Conservation (phyloP, 805 yeast genomes). For the Yarrowia sp. region DNA sequence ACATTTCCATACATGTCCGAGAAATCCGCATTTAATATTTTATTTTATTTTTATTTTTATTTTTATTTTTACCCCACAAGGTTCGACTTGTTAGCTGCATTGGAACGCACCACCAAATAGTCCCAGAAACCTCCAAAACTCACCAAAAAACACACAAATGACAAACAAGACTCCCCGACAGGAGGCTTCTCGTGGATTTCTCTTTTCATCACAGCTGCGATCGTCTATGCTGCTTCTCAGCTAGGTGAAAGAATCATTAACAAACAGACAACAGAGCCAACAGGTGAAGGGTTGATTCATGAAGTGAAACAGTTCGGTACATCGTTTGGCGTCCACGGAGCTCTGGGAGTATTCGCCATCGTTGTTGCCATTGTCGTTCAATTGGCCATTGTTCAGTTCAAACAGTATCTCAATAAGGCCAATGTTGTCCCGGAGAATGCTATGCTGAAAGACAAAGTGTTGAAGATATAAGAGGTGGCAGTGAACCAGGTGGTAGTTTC, state of each 20-base stretch:
- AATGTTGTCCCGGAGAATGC: not conserved
- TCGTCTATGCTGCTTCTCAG: not conserved
- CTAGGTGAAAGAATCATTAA: not conserved
- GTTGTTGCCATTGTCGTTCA: not conserved
- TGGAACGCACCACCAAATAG: no score
- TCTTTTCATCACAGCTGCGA: not conserved
- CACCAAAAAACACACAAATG: not conserved
- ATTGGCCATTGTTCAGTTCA: not conserved
- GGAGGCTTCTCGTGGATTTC: not conserved
- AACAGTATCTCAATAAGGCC: not conserved
- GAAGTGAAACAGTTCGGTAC: not conserved
- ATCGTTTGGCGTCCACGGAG: not conserved
- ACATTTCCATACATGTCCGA: no score
- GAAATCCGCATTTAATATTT: no score
- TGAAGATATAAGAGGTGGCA: not conserved
- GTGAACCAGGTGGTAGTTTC: no score
- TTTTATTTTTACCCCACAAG: no score
- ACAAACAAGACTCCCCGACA: not conserved
- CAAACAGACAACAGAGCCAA: not conserved
- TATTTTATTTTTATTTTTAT: no score
- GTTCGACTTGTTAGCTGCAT: no score
- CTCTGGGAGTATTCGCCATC: not conserved
- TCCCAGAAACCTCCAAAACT: no score
- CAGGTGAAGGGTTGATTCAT: not conserved
- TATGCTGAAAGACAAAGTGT: not conserved